These are phyloP conservation scores for Deakozyma indianensis DNA, from an alignment of 805 yeast species.

Conservation along the genomic window DNA sequence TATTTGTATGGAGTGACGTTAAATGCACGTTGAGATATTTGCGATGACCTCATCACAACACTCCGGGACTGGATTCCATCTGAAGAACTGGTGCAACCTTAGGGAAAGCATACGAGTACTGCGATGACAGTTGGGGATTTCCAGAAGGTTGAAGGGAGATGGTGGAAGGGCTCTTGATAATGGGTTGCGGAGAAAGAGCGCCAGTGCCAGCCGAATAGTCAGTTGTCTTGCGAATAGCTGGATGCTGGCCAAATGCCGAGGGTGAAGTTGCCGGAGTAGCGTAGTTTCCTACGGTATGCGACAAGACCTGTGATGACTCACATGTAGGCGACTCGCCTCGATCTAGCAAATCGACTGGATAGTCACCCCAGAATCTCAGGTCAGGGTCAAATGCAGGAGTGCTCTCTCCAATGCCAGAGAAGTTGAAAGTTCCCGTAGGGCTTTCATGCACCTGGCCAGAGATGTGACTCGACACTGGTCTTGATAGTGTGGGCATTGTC, in stretches of 20 bases:
- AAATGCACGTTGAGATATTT: no score
- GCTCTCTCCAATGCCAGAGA: not conserved
- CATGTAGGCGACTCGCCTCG: not conserved
- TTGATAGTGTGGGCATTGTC: not conserved
- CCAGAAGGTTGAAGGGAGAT: not conserved
- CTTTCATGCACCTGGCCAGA: no score
- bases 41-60: no score
- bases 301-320: not conserved
- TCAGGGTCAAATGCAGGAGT: not conserved
- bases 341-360: not conserved
- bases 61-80: no score
- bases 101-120: no score
- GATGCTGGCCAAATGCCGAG: not conserved
- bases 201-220: no score
- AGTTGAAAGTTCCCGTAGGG: no score
- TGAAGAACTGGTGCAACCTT: no score
- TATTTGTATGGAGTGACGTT: no score
- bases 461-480: not conserved
- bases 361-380: not conserved
- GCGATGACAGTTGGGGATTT: no score
- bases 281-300: not conserved
- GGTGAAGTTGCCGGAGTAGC: not conserved
- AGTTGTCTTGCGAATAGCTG: not conserved
- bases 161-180: not conserved
- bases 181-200: not conserved